Conservation (phyloP, 164 flowering plant species). For the Berberis thunbergii region DNA sequence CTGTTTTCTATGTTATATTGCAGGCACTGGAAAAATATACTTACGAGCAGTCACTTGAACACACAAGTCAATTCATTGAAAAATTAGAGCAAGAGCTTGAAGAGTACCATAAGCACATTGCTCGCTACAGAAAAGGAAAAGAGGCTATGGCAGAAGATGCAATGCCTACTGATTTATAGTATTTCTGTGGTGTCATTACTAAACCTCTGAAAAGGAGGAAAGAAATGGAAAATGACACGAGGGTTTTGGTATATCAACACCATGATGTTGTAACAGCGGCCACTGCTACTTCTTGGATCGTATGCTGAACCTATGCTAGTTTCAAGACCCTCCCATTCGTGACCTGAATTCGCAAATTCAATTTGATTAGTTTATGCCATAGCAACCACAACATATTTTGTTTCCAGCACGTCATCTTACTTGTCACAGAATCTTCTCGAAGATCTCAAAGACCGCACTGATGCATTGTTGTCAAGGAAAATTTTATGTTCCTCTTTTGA, state of each 20-base stretch:
- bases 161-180: not conserved
- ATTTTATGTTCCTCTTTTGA: too few species aligned
- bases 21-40: constrained; percentile 85
- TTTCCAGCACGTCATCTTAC: too few species aligned
- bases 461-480: too few species aligned
- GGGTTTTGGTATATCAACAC: too few species aligned
- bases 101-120: constrained; percentile 62
- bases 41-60: constrained; percentile 82
- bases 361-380: not conserved
- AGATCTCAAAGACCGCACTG: too few species aligned
- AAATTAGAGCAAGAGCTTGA: constrained; percentile 84
- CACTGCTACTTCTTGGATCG: not conserved
- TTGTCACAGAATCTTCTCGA: too few species aligned
- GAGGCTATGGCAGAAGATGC: constrained; percentile 17
- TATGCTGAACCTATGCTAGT: not conserved
- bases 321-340: not conserved
- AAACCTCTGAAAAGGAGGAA: not conserved
- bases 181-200: not conserved
- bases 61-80: constrained; percentile 87
- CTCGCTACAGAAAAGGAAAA: constrained; percentile 38
- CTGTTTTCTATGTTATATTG: constrained; percentile 6
- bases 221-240: not conserved
- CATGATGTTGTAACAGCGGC: not conserved
- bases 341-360: not conserved
- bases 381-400: not conserved